Evolutionary conservation across 495 filamentous ascomycete genomes (phyloP).

Genomic region (Aspergillus coremiiformis): DNA sequence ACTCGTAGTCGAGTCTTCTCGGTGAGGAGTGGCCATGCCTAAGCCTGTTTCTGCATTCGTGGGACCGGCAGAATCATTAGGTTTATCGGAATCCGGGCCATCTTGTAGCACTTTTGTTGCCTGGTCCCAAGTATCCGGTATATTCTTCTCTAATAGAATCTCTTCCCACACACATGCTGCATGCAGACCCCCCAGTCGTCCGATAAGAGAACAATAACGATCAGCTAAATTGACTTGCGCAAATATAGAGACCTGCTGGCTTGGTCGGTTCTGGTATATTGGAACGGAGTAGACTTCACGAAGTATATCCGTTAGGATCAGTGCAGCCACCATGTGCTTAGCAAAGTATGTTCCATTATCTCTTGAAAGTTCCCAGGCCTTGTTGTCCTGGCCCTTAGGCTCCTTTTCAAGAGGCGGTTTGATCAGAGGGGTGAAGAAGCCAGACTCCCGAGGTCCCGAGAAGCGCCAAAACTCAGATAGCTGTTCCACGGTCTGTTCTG

Average conservation of each 20-base stretch:
- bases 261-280: conserved; percentile 52
- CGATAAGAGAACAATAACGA: conserved; percentile 61
- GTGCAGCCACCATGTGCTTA: conserved; percentile 67
- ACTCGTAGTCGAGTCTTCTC: conserved; percentile 14
- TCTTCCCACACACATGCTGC: conserved; percentile 78
- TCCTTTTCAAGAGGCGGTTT: conserved; percentile 21
- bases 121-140: conserved; percentile 61
- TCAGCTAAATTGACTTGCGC: conserved; percentile 72
- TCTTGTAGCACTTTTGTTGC: conserved; percentile 48
- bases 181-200: conserved; percentile 66
- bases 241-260: conserved; percentile 49
- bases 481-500: conserved; percentile 58
- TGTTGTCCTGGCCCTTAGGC: conserved; percentile 18
- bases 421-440: conserved; percentile 62
- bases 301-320: conserved; percentile 65
- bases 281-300: conserved; percentile 63
- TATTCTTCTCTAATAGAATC: conserved; percentile 58
- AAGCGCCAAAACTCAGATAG: conserved; percentile 54
- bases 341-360: conserved; percentile 62
- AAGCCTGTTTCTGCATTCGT: conserved; percentile 12
- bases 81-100: conserved; percentile 38
- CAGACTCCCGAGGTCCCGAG: conserved; percentile 37
- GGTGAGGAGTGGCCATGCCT: conserved; percentile 9
- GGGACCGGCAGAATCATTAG: conserved; percentile 31
- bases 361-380: conserved; percentile 21